Base-by-base conservation (phyloP, 2,329 filamentous ascomycete genomes). In the Scedosporium aurantiacum region DNA sequence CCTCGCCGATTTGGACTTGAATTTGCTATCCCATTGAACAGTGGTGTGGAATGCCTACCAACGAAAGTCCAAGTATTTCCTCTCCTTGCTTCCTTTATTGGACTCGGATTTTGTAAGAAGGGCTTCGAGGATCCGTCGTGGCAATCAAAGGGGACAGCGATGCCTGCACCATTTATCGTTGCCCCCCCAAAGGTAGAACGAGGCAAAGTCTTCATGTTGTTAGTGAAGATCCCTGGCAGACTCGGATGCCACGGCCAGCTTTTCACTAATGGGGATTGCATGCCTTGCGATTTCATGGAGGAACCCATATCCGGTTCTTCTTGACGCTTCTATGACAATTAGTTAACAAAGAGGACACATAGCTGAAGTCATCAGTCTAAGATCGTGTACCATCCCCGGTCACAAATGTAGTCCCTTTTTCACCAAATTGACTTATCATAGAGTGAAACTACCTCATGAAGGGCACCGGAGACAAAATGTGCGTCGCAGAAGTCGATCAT, bases 231-330 rank as follows among this genome's bases (percentile, higher is more conserved):
- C 58, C 23, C 23, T 57, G 10, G 47, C n/a, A 37, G 61, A 63
- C 37, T 45, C 32, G 2, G 58, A 43, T 0, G 61, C 61, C 27
- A 63, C 61, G 18, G 14, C 14, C 2, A 63, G 37, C 10, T 50
- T 63, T 41, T 63, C 61, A 32, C 61, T 63, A 21, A 63, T 40
- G 32, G 60, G 61, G 23, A 61, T 52, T 12, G 61, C 58, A 47
- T 63, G 58, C 45, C 61, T 57, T 12, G 61, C 58, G n/a, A 63
- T 57, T 41, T 63, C 61, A 27, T 63, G 58, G 3, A 63, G 61
- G 5, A 63, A 32, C 14, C 27, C 12, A 41, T 63, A 63, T 63
- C 58, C 8, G 61, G 58, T 14, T 60, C 61, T 25, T 57, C 32
- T 12, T 28, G 23, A 5, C 57, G 58, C 2, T 27, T 58, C 58